phyloP scores from a whole-genome alignment of 306 rosid genomes.

The Sophora flavescens region DNA sequence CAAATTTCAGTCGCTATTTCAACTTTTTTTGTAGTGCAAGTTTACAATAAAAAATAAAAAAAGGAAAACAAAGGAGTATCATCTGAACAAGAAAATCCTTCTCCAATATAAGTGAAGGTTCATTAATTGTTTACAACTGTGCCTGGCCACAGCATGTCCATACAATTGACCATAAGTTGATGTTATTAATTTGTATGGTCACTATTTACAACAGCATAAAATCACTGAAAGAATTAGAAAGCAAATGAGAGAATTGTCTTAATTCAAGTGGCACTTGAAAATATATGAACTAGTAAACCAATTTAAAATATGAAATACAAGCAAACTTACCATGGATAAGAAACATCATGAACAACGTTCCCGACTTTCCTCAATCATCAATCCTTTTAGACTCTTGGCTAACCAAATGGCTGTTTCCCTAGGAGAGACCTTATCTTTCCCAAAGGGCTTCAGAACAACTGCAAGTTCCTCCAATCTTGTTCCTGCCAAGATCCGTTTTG shows the following conservation, averaged over 20 bases:
- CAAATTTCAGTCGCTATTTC: too few species aligned
- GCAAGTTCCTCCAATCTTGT: conserved; percentile 88
- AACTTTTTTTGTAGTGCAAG: too few species aligned
- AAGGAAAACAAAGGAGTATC: too few species aligned
- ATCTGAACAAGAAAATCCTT: too few species aligned
- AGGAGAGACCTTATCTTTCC: conserved; percentile 91
- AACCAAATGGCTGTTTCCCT: conserved; percentile 99
- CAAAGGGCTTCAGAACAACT: conserved; percentile 87
- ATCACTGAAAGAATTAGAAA: conserved; percentile 61
- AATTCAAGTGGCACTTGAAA: conserved; percentile 52
- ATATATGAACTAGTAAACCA: conserved; percentile 42
- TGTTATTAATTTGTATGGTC: conserved; percentile 54
- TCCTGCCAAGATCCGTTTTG: too few species aligned
- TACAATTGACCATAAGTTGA: conserved; percentile 21
- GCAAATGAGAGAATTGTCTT: conserved; percentile 43
- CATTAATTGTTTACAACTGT: not conserved
- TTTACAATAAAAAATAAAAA: too few species aligned
- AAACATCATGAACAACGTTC: conserved; percentile 58
- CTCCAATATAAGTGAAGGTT: not conserved
- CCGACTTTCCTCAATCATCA: conserved; percentile 75
- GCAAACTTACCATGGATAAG: conserved; percentile 46
- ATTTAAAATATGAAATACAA: conserved; percentile 39
- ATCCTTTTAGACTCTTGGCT: conserved; percentile 92
- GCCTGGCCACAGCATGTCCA: not conserved
- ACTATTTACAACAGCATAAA: conserved; percentile 67